Base-by-base conservation (phyloP, 441 rosid genomes). In the Adansonia grandidieri region DNA sequence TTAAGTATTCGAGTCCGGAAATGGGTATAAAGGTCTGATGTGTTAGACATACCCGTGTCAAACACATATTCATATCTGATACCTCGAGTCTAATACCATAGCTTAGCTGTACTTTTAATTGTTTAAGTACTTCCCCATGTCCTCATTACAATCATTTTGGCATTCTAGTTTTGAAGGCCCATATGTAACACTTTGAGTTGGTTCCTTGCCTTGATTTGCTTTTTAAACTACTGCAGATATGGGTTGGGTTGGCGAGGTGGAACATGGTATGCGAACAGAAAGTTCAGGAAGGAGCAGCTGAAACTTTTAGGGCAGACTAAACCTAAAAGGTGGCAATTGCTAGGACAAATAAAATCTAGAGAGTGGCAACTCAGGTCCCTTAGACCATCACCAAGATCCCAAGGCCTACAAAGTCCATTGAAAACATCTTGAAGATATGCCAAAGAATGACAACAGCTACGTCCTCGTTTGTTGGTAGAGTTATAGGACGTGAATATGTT, bases 191-290 rank as follows among this genome's bases (percentile, higher is more conserved):
- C 48, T 77, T 28, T 7, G 24, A 44, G 22, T 58, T 24, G 13
- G 11, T 32, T 17, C 22, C 9, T 66, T 40, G 53, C 53, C 22
- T 44, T 66, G 63, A 65, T 4, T 57, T 63, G 11, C 51, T 76
- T 73, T 66, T 28, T 28, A 28, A 28, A 28, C 32, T 28, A 80
- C 72, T 81, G 78, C 85, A 95, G 99, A 82, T 95, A 93, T 81
- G 97, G 90, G 54, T 85, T 92, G 64, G 99, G 99, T 64, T 95
- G 99, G 99, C 84, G 97, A 79, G 97, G 99, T 64, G 99, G 99
- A 81, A 78, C 83, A 82, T 92, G 99, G 99, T 91, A 90, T 75
- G 91, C 97, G 28, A 91, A 88, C 75, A 91, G 97, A 86, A 89
- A 92, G 85, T 86, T 87, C 71, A 88, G 86, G 84, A 89, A 82